Base-by-base conservation (phyloP, 768 basidiomycete species). In the Lactifluus volemus region DNA sequence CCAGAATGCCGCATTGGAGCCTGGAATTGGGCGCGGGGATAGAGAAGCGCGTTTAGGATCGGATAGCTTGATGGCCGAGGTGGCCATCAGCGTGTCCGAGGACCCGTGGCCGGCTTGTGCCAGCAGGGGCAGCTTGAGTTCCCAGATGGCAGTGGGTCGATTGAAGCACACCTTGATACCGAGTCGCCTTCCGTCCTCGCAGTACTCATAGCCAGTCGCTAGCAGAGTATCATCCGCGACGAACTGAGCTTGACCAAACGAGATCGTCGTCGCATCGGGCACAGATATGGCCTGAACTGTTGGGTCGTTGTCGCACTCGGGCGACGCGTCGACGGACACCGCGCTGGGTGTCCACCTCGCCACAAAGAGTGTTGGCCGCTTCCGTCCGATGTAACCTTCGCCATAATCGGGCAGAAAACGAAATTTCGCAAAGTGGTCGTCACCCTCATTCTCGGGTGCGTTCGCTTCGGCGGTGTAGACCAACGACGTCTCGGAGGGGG, bases 81-180 rank as follows among this genome's bases (percentile, higher is more conserved):
- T 30, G 39, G 55, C n/a, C 48, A 55, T 21, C 19, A 44, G 36
- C 17, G 41, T 17, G 25, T 58, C 41, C 8, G 49, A 39, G 2
- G 49, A 21, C n/a, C 45, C 54, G 1, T 12, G 44, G 17, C 39
- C 12, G 21, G 38, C n/a, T 4, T 21, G 49, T 19, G 53, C 41
- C 4, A 51, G 19, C 14, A 50, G 14, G 34, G 49, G 55, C 9
- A 72, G 38, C 10, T 54, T 49, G 56, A 74, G 57, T 6, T 66
- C 67, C 67, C 66, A 72, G 21, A 74, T 64, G 4, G 64, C 53
- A 8, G 69, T 61, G 0, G 68, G 68, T 2, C 71, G 62, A 57
- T 73, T 73, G 38, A 62, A 61, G 65, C 73, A 74, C n/a, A 69
- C 70, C 5, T 63, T 67, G 53, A 72, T 66, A 1, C 73, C 73